Evolutionary conservation across 306 rosid species (phyloP), one percentile per base, ranked within the genome.

Genomic region (Ormosia emarginata): DNA sequence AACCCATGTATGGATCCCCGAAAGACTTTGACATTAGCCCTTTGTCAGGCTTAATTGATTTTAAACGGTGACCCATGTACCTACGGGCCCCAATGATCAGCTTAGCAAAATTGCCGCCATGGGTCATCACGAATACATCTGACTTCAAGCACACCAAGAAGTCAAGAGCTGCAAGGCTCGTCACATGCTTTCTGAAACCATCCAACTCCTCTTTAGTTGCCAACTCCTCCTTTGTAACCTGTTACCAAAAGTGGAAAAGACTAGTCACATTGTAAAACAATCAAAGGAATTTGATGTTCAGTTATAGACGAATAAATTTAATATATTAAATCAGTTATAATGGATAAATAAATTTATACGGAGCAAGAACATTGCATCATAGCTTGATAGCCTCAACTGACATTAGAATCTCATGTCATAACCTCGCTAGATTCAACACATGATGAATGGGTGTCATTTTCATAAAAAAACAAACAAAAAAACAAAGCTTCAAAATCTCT

Each of bases 1-100:
- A 95, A 2, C 98, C 98, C 98, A 95, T 93, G 89, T 93, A 95
- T 36, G 99, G 99, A 80, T 95, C 99, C 50, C 99, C 99, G 57
- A 95, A 95, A 77, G 99, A 95, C 75, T 95, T 95, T 14, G 99
- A 95, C 99, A 95, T 95, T 14, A 95, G 89, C 46, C 99, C 99
- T 85, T 95, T 95, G 90, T 95, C 99, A 0, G 99, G 99, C 82
- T 95, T 95, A 72, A 95, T 95, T 73, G 99, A 95, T 83, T 95
- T 95, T 15, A 67, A 94, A 33, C 86, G 92, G 85, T 95, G 99
- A 37, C 99, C 99, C 98, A 92, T 90, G 81, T 95, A 95, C 82
- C 99, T 69, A 18, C 99, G 97, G 7, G 98, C 99, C 52, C 99
- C 99, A 3, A 95, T 95, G 56, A 95, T 95, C 83, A 95, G 81